A percentile compares a stretch with the other conserved stretches of the same genome.
Conservation (phyloP, 306 rosid species). For the Sicyos baderoa region DNA sequence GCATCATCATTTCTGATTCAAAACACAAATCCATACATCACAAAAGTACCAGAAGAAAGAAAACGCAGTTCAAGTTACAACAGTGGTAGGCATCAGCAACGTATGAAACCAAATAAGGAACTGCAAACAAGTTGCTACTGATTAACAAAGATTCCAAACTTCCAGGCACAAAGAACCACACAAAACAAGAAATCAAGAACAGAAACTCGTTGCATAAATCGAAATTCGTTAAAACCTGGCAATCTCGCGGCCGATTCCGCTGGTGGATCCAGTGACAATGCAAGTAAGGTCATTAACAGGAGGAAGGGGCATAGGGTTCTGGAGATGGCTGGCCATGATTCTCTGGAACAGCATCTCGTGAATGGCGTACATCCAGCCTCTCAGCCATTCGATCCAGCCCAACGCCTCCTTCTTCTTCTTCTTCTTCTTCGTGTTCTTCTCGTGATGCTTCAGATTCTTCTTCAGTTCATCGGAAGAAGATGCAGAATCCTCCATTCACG, state of each 20-base stretch:
- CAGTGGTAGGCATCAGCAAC: not conserved
- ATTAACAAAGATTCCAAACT: not conserved
- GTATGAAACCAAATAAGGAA: not conserved
- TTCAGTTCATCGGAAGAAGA: slow-evolving; percentile 30
- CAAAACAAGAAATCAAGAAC: not conserved
- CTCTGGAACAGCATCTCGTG: slow-evolving; percentile 84
- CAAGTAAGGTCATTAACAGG: slow-evolving; percentile 67
- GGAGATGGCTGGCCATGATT: slow-evolving; percentile 76
- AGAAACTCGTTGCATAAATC: not conserved
- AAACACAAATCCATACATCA: not conserved
- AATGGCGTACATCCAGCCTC: slow-evolving; percentile 57
- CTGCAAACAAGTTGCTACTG: not conserved
- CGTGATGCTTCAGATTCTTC: slow-evolving; percentile 31
- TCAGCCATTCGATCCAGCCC: slow-evolving; percentile 85
- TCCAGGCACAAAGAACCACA: not conserved
- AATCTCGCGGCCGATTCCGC: slow-evolving; percentile 90
- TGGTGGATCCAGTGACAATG: slow-evolving; percentile 92
- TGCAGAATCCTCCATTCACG: slow-evolving; percentile 37
- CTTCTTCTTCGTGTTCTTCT: slow-evolving; percentile 5
- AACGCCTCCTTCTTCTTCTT: slow-evolving; percentile 42
- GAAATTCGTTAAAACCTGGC: slow-evolving; percentile 45
- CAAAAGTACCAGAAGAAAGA: not conserved
- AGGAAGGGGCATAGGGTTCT: slow-evolving; percentile 79
- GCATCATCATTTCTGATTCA: not conserved
- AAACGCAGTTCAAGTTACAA: not conserved